Conservation (phyloP, 2,329 filamentous ascomycete species). For the Penicillium sclerotigenum region DNA sequence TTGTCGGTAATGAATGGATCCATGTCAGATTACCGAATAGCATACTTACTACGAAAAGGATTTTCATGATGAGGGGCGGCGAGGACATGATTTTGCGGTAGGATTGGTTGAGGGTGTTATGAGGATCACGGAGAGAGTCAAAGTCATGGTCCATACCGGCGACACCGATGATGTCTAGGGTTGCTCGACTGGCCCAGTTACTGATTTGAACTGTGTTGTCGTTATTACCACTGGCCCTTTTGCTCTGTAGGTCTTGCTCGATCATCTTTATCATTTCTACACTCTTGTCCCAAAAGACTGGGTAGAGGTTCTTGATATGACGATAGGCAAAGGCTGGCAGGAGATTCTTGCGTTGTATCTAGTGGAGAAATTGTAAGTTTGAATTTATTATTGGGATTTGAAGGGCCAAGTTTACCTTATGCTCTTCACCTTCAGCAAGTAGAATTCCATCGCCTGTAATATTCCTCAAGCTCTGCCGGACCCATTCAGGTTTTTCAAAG, state of each 20-base stretch:
- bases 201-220: slow-evolving; percentile 55
- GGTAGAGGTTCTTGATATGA: slow-evolving; percentile 80
- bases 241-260: slow-evolving; percentile 40
- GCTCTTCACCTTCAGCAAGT: slow-evolving; percentile 85
- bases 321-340: slow-evolving; percentile 82
- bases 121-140: slow-evolving; percentile 59
- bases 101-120: slow-evolving; percentile 53
- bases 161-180: slow-evolving; percentile 71
- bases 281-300: slow-evolving; percentile 77
- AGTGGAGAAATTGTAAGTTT: not conserved
- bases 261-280: slow-evolving; percentile 65
- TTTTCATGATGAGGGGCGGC: slow-evolving; percentile 25
- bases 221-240: slow-evolving; percentile 34
- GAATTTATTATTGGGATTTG: not conserved
- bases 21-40: slow-evolving; percentile 64
- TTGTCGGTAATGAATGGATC: slow-evolving; percentile 62
- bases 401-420: slow-evolving; percentile 54
- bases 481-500: slow-evolving; percentile 60
- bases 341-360: slow-evolving; percentile 68
- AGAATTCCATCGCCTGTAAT: slow-evolving; percentile 51
- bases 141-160: slow-evolving; percentile 72
- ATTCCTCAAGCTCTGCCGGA: slow-evolving; percentile 42
- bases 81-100: slow-evolving; percentile 30
- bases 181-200: slow-evolving; percentile 64
- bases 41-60: slow-evolving; percentile 55